Evolutionary conservation across 2,329 filamentous ascomycete genomes (phyloP).

Genomic region (Aspergillus glaucus): DNA sequence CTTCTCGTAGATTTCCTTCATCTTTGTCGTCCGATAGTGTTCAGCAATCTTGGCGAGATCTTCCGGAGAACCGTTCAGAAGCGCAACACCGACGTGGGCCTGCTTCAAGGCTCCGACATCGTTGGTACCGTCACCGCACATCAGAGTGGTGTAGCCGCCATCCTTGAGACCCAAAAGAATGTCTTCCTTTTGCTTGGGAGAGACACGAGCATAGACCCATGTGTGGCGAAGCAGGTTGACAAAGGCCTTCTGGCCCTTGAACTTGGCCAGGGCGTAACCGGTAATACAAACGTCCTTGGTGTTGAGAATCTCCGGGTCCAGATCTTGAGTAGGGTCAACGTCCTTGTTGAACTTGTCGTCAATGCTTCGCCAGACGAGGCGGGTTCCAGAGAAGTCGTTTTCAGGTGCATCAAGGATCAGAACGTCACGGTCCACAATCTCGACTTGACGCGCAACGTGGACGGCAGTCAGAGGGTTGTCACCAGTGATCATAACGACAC

Average conservation of each 20-base stretch:
- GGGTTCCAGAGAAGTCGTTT: slow-evolving; percentile 71
- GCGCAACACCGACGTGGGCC: slow-evolving; percentile 91
- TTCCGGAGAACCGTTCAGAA: slow-evolving; percentile 88
- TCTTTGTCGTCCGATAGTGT: slow-evolving; percentile 87
- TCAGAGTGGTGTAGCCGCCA: slow-evolving; percentile 93
- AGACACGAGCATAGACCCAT: slow-evolving; percentile 98
- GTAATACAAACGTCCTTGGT: slow-evolving; percentile 92
- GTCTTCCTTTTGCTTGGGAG: slow-evolving; percentile 97
- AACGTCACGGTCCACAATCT: slow-evolving; percentile 94
- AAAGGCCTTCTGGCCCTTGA: slow-evolving; percentile 73
- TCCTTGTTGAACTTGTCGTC: slow-evolving; percentile 83
- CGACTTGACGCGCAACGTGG: slow-evolving; percentile 89
- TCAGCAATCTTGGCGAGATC: slow-evolving; percentile 89
- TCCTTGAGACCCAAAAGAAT: slow-evolving; percentile 96
- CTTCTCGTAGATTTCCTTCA: slow-evolving; percentile 99
- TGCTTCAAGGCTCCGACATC: slow-evolving; percentile 97
- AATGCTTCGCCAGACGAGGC: slow-evolving; percentile 88
- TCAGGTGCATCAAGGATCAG: slow-evolving; percentile 94
- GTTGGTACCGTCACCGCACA: slow-evolving; percentile 98
- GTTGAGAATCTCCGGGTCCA: slow-evolving; percentile 74
- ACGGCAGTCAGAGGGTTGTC: slow-evolving; percentile 96
- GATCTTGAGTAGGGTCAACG: slow-evolving; percentile 73
- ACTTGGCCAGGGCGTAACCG: slow-evolving; percentile 85
- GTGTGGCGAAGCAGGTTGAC: slow-evolving; percentile 74
- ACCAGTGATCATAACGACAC: slow-evolving; percentile 98